phyloP scores from a whole-genome alignment of 2,329 filamentous ascomycete genomes.

The Thielaviopsis punctulata region DNA sequence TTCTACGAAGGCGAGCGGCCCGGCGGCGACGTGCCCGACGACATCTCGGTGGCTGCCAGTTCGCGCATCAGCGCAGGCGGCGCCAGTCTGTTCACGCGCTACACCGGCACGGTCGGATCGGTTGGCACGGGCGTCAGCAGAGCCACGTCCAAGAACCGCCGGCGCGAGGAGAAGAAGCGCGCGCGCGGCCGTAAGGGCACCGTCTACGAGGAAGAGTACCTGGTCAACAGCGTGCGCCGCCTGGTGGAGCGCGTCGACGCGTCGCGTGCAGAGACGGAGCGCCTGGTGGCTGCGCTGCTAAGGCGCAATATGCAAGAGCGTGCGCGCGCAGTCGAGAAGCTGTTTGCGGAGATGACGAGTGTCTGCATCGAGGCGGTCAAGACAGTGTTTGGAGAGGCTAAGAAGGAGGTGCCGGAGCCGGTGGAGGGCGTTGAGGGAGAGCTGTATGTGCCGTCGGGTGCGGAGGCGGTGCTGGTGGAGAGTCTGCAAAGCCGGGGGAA shows the following conservation, averaged over 20 bases:
- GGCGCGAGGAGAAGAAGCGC: conserved; percentile 85
- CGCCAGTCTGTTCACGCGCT: conserved; percentile 82
- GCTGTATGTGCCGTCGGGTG: conserved; percentile 26
- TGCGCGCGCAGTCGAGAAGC: conserved; percentile 57
- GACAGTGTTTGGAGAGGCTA: conserved; percentile 43
- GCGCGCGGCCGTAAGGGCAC: conserved; percentile 90
- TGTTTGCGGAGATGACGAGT: conserved; percentile 57
- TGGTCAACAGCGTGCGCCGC: conserved; percentile 71
- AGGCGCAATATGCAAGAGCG: conserved; percentile 76
- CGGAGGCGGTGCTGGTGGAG: conserved; percentile 34
- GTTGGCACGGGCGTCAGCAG: conserved; percentile 56
- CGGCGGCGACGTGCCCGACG: conserved; percentile 66
- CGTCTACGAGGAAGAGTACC: conserved; percentile 94
- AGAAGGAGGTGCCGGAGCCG: conserved; percentile 13
- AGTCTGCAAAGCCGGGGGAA: conserved; percentile 29
- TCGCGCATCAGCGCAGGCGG: conserved; percentile 60
- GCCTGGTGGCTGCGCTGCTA: conserved; percentile 60
- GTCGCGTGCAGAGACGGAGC: conserved; percentile 52
- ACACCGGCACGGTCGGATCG: conserved; percentile 61
- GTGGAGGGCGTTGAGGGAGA: conserved; percentile 14
- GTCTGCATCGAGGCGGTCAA: conserved; percentile 47
- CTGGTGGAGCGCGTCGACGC: conserved; percentile 69
- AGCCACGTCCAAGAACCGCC: conserved; percentile 72
- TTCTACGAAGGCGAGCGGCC: conserved; percentile 69
- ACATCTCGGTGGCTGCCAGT: conserved; percentile 70